phyloP scores from a whole-genome alignment of 202 grass and related monocot species.

The Elaeis oleifera region DNA sequence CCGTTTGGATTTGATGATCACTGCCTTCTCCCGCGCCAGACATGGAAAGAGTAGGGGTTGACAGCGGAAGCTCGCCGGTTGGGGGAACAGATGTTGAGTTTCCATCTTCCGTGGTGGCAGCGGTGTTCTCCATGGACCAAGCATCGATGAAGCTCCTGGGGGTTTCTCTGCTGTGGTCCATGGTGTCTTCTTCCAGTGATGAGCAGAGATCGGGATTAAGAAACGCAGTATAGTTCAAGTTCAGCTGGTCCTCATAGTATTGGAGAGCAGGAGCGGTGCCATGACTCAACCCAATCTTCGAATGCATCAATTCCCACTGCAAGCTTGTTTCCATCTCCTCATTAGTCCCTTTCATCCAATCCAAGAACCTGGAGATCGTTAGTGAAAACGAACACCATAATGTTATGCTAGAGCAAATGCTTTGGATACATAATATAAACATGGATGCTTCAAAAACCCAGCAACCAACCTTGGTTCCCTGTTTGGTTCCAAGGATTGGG shows the following conservation, averaged over 20 bases:
- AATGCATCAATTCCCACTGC: no score
- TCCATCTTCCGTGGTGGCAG: background rate
- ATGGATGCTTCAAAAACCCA: no score
- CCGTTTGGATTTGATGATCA: background rate
- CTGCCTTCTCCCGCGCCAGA: background rate
- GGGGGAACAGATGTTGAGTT: background rate
- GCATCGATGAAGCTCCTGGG: conserved; percentile 20
- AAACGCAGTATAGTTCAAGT: conserved; percentile 12
- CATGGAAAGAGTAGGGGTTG: conserved; percentile 21
- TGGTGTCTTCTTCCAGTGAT: conserved; percentile 7
- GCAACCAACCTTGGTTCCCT: no score
- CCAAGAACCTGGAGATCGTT: no score
- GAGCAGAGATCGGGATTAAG: conserved; percentile 18
- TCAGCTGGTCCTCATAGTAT: background rate
- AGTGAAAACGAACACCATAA: no score
- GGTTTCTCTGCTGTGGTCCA: background rate
- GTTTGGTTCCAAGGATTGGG: no score
- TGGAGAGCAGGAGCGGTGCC: background rate
- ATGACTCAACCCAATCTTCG: no score
- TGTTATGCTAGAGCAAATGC: no score
- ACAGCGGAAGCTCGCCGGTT: conserved; percentile 6
- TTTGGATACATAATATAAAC: no score
- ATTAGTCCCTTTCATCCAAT: no score
- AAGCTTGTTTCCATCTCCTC: no score
- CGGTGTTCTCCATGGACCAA: conserved; percentile 20